A percentile compares a stretch with the other conserved stretches of the same genome.
These are phyloP conservation scores for Eucalyptus leucophloia DNA, from an alignment of 345 rosid genomes.

Conservation along the genomic window DNA sequence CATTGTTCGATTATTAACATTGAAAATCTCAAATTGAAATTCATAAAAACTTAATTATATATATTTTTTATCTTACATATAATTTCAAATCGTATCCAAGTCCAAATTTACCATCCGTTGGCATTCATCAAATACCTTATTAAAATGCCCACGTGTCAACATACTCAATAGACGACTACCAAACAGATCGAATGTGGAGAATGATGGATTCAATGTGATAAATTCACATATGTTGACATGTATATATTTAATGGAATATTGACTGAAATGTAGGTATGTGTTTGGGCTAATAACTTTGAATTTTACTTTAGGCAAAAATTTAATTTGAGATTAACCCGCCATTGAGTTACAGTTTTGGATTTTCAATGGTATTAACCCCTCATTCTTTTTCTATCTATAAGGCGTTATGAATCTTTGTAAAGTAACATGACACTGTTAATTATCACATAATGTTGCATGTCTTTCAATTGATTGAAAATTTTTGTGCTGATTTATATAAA, in stretches of 20 bases:
- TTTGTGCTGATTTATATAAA: neutral
- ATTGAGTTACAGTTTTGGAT: neutral
- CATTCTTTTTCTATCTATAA: neutral
- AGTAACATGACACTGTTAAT: neutral
- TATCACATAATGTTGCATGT: neutral
- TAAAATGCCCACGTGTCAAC: neutral
- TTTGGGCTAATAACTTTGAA: neutral
- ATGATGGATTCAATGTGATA: neutral
- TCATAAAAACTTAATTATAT: neutral
- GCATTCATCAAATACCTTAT: neutral
- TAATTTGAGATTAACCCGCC: neutral
- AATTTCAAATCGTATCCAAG: neutral
- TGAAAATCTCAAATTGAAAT: neutral
- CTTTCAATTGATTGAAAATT: neutral
- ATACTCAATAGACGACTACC: neutral
- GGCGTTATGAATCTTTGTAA: neutral
- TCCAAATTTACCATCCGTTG: fast-evolving
- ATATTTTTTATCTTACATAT: neutral
- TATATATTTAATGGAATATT: neutral
- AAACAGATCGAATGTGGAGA: fast-evolving
- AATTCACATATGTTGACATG: fast-evolving
- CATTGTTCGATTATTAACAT: fast-evolving
- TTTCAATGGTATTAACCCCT: neutral
- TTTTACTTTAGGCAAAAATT: neutral
- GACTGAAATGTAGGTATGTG: neutral